These are phyloP conservation scores for Monosporozyma yasuniensis DNA, from an alignment of 805 yeast genomes.

Conservation along the genomic window DNA sequence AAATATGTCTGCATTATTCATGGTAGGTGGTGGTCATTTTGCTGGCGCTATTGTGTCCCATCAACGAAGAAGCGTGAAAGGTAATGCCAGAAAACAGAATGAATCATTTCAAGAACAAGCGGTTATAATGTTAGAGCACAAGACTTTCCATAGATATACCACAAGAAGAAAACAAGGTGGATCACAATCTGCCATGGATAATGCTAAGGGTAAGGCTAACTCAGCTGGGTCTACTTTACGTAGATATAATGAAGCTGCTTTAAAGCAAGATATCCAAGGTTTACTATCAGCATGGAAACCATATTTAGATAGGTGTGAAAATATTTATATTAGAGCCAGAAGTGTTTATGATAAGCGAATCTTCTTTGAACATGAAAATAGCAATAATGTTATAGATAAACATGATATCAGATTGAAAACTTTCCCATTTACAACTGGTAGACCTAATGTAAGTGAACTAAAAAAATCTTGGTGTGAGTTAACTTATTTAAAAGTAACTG, in stretches of 20 bases:
- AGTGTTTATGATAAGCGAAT: conserved; percentile 60
- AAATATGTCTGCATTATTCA: conserved; percentile 63
- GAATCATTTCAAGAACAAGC: conserved; percentile 49
- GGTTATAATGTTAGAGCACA: conserved; percentile 60
- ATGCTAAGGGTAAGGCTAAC: conserved; percentile 87
- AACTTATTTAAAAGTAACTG: conserved; percentile 46
- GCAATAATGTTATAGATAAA: conserved; percentile 39
- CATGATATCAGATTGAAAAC: conserved; percentile 55
- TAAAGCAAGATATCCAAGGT: conserved; percentile 68
- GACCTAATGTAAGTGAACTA: conserved; percentile 77
- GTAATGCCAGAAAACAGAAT: conserved; percentile 42
- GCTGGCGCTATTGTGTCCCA: conserved; percentile 91
- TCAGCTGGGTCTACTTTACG: conserved; percentile 91
- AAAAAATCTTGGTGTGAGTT: conserved; percentile 78
- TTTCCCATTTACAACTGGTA: conserved; percentile 82
- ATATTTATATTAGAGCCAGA: conserved; percentile 72
- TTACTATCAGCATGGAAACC: conserved; percentile 57
- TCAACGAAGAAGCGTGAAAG: conserved; percentile 44
- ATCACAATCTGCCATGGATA: conserved; percentile 85
- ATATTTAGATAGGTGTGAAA: conserved; percentile 50
- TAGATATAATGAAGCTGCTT: conserved; percentile 80
- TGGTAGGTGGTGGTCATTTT: conserved; percentile 98
- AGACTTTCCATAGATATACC: conserved; percentile 89
- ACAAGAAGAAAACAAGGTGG: conserved; percentile 98
- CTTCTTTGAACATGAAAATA: conserved; percentile 37